Percentiles rank a stretch among this genome's conserved stretches.
phyloP scores from a whole-genome alignment of 106 monocot genomes.

The Dendrobium catenatum region DNA sequence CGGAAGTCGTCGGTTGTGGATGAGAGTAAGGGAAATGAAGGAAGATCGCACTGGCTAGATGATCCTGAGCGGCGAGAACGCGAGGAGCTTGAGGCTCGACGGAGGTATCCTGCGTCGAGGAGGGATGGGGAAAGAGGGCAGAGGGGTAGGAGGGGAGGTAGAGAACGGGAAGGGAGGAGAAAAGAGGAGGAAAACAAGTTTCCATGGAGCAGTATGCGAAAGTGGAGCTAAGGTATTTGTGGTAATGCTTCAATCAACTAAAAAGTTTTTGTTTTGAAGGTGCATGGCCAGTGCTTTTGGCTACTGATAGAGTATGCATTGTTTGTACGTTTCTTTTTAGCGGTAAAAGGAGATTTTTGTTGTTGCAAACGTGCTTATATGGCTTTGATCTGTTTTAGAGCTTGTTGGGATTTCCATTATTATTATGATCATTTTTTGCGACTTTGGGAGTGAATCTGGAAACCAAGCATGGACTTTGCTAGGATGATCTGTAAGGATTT shows the following conservation, averaged over 20 bases:
- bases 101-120: slow-evolving; percentile 9
- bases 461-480: too few relatives aligned
- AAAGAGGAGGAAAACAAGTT: slow-evolving; percentile 30
- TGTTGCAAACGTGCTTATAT: neutral
- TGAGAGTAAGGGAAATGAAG: slow-evolving; percentile 16
- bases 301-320: neutral
- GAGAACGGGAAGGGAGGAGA: neutral
- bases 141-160: slow-evolving; percentile 4
- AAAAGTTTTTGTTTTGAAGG: neutral
- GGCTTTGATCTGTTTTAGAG: neutral
- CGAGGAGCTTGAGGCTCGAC: slow-evolving; percentile 9
- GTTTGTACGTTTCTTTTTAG: neutral
- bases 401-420: neutral
- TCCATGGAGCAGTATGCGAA: slow-evolving; percentile 60
- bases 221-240: slow-evolving; percentile 18
- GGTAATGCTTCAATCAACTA: neutral
- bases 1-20: slow-evolving; percentile 31
- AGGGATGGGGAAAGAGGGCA: neutral
- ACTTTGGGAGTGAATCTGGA: too few relatives aligned
- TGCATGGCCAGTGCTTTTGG: neutral
- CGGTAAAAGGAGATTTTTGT: neutral
- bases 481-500: neutral
- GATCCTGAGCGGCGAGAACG: slow-evolving; percentile 11
- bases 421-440: too few relatives aligned
- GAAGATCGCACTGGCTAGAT: slow-evolving; percentile 35